Percentiles rank a stretch among this genome's conserved stretches.
Conservation (phyloP, 345 rosid genomes). For the Aegle marmelos region DNA sequence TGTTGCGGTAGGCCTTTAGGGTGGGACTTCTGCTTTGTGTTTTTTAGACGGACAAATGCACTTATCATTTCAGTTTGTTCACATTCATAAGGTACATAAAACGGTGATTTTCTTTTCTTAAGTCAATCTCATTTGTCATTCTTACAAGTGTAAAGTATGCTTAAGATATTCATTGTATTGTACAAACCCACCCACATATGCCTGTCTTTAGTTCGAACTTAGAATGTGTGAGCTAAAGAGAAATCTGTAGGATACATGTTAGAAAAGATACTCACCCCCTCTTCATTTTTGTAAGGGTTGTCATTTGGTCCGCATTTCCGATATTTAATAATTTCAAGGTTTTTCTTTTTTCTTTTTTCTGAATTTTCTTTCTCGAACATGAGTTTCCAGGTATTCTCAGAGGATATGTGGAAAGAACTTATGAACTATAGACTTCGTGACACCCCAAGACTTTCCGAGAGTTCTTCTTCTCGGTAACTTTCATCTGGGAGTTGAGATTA, state of each 20-base stretch:
- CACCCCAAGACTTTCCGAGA: too few species aligned
- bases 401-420: too few species aligned
- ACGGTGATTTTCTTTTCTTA: too few species aligned
- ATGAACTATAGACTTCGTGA: too few species aligned
- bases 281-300: neutral
- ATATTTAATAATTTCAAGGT: neutral
- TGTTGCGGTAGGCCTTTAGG: neutral
- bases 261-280: neutral
- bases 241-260: neutral
- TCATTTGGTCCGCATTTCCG: neutral
- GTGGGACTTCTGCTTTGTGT: neutral
- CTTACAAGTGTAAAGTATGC: too few species aligned
- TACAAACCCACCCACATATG: neutral
- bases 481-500: neutral
- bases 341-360: too few species aligned
- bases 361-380: too few species aligned
- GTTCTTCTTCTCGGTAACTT: neutral
- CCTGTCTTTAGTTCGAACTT: neutral
- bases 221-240: neutral
- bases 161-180: neutral
- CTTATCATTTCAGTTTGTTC: neutral
- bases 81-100: neutral
- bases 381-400: too few species aligned
- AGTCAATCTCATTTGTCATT: too few species aligned
- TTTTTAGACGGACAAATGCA: neutral